phyloP scores from a whole-genome alignment of 2,329 filamentous ascomycete genomes.

The Tolypocladium sp. region DNA sequence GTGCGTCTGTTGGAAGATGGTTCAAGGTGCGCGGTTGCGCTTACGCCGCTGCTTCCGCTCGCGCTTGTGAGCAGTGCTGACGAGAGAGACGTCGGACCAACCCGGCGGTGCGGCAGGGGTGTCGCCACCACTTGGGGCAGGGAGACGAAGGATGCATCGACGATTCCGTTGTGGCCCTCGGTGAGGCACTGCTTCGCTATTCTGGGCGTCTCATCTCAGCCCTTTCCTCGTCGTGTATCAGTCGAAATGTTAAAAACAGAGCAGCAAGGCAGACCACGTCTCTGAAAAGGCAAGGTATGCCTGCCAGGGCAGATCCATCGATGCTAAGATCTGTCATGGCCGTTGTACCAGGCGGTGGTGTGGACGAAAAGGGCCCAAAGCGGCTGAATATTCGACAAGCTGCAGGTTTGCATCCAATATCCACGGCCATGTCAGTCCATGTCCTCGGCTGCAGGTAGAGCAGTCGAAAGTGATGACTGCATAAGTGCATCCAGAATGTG shows the following conservation, averaged over 20 bases:
- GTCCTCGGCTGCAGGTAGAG: not conserved
- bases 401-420: not conserved
- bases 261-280: not conserved
- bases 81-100: not conserved
- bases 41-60: constrained; percentile 1
- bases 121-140: not conserved
- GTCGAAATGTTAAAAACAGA: not conserved
- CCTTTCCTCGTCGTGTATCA: not conserved
- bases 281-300: not conserved
- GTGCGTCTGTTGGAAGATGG: not conserved
- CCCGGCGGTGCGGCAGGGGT: not conserved
- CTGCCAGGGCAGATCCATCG: not conserved
- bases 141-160: not conserved
- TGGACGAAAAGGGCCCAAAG: not conserved
- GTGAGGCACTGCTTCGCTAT: not conserved
- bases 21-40: not conserved
- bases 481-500: not conserved
- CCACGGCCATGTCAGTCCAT: not conserved
- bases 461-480: not conserved
- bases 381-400: not conserved
- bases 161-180: not conserved
- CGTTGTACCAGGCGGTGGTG: not conserved
- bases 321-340: not conserved
- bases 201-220: constrained; percentile 1
- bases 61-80: constrained; percentile 3